A percentile compares a stretch with the other conserved stretches of the same genome.
Evolutionary conservation across 208 protist genomes (phyloP).

Genomic region (Leishmania braziliensis): DNA sequence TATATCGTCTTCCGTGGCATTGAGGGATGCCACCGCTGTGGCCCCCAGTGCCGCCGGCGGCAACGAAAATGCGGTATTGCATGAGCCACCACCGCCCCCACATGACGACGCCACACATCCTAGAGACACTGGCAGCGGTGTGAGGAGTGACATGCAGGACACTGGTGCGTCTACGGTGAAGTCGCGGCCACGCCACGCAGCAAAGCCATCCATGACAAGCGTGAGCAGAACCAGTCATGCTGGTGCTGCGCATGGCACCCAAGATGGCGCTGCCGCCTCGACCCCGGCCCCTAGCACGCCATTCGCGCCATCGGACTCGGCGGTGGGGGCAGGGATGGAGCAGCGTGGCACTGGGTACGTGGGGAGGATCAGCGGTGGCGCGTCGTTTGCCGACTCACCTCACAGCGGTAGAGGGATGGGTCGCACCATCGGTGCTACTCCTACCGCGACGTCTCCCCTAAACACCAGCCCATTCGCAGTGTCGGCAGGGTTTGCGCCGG

Average conservation of each 20-base stretch:
- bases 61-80: neutral
- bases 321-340: neutral
- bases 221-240: neutral
- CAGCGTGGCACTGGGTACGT: neutral
- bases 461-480: neutral
- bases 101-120: neutral
- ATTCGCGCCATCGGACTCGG: neutral
- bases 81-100: neutral
- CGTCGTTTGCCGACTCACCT: neutral
- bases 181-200: conserved; percentile 1
- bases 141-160: neutral
- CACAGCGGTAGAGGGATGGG: neutral
- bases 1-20: neutral
- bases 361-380: neutral
- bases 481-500: neutral
- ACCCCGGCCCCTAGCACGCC: neutral
- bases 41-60: neutral
- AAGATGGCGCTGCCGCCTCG: neutral
- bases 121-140: neutral
- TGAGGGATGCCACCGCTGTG: neutral
- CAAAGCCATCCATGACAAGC: conserved; percentile 2
- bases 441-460: neutral
- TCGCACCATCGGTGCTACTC: neutral
- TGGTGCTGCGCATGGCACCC: neutral
- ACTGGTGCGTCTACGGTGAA: neutral